Evolutionary conservation across 1,139 yeast genomes (phyloP).

Genomic region (Saccharomyces hybrid): DNA sequence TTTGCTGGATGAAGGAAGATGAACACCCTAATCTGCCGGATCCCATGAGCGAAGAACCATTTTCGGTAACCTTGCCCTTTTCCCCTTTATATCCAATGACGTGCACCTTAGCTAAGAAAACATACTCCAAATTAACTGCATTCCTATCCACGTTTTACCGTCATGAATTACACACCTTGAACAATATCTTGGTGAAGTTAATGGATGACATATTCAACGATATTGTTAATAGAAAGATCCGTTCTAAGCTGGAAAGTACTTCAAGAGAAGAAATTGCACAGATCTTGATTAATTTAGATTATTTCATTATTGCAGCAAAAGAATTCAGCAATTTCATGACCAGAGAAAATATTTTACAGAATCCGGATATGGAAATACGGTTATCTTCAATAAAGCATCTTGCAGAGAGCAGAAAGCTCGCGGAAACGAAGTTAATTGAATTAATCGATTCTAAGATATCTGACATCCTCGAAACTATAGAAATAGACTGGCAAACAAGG

Average conservation of each 20-base stretch:
- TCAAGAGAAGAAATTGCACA: constrained; percentile 90
- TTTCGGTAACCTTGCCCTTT: constrained; percentile 80
- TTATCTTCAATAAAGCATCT: constrained; percentile 52
- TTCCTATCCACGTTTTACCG: constrained; percentile 55
- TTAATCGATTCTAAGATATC: constrained; percentile 73
- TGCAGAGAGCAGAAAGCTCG: constrained; percentile 55
- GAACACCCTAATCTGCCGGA: constrained; percentile 39
- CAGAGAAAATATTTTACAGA: constrained; percentile 36
- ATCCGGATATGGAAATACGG: constrained; percentile 50
- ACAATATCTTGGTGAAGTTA: constrained; percentile 48
- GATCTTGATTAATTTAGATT: constrained; percentile 79
- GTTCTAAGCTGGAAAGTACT: constrained; percentile 57
- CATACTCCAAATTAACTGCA: constrained; percentile 52
- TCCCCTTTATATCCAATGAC: constrained; percentile 83
- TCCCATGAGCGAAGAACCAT: constrained; percentile 30
- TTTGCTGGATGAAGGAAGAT: constrained; percentile 61
- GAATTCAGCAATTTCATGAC: constrained; percentile 39
- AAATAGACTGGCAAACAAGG: constrained; percentile 71
- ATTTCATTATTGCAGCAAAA: constrained; percentile 53
- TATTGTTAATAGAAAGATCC: constrained; percentile 62
- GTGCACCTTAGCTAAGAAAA: constrained; percentile 65
- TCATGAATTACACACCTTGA: constrained; percentile 47
- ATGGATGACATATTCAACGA: constrained; percentile 65
- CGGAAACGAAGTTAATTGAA: constrained; percentile 75
- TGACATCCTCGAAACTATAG: constrained; percentile 77